A percentile compares a stretch with the other conserved stretches of the same genome.
phyloP scores from a whole-genome alignment of 306 rosid species.

The Fragaria vesca region DNA sequence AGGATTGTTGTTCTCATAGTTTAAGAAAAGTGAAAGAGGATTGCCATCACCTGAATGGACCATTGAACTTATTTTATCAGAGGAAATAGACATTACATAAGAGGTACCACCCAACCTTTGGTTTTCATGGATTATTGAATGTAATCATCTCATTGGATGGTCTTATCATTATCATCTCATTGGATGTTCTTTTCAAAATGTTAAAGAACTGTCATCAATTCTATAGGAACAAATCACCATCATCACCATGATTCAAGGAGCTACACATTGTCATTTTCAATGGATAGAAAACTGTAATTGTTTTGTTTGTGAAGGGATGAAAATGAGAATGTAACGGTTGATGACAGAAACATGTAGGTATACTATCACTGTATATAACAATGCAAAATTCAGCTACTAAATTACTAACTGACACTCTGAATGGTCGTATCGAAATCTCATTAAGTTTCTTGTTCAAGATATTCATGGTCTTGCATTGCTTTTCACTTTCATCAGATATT shows the following conservation, averaged over 20 bases:
- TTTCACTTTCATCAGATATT: too few relatives aligned
- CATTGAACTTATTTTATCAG: background rate
- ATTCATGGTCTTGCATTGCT: too few relatives aligned
- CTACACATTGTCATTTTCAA: background rate
- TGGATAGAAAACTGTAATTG: background rate
- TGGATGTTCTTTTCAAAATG: background rate
- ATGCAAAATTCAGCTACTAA: background rate
- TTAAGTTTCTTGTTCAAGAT: too few relatives aligned
- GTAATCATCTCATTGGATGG: background rate
- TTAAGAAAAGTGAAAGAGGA: background rate
- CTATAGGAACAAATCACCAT: background rate
- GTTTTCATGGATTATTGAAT: background rate
- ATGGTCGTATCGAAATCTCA: too few relatives aligned
- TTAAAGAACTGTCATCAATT: background rate
- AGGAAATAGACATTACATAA: background rate
- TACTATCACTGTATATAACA: background rate
- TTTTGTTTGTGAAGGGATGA: background rate
- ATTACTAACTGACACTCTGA: too few relatives aligned
- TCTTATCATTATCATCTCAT: background rate
- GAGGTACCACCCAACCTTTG: background rate
- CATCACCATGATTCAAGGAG: background rate
- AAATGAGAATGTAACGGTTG: background rate
- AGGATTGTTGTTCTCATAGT: background rate
- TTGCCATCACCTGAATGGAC: constrained; percentile 2
- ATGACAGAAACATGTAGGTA: background rate